phyloP scores from a whole-genome alignment of 768 basidiomycete genomes.

The Phaeotremella skinneri region DNA sequence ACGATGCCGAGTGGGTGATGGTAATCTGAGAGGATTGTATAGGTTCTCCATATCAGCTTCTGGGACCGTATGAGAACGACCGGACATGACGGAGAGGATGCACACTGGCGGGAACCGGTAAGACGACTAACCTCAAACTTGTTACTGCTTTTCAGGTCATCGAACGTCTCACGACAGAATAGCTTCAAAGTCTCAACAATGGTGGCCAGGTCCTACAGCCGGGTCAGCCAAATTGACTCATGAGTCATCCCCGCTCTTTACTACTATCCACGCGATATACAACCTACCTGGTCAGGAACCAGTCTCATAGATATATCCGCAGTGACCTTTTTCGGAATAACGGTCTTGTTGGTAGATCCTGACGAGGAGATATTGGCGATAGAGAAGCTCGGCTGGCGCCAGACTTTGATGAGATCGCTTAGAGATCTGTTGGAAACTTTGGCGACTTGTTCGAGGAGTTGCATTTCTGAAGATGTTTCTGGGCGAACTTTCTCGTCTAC shows the following conservation, averaged over 20 bases:
- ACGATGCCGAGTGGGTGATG: conserved; percentile 81
- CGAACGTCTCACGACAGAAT: conserved; percentile 64
- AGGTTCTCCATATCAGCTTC: not conserved
- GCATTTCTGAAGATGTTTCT: conserved; percentile 65
- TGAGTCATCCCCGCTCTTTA: too few species aligned
- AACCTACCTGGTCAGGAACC: conserved; percentile 75
- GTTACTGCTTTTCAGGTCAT: conserved; percentile 65
- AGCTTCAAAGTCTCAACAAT: conserved; percentile 64
- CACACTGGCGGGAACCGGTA: not conserved
- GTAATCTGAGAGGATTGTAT: conserved; percentile 58
- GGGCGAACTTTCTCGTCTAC: conserved; percentile 65
- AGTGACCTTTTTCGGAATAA: conserved; percentile 81
- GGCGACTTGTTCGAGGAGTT: conserved; percentile 68
- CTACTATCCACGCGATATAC: not conserved
- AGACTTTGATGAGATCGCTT: conserved; percentile 68
- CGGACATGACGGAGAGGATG: not conserved
- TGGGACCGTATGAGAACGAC: not conserved
- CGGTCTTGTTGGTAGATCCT: conserved; percentile 61
- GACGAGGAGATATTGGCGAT: conserved; percentile 81
- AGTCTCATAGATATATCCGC: conserved; percentile 85
- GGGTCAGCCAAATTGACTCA: not conserved
- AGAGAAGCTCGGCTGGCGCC: conserved; percentile 87
- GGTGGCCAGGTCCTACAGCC: conserved; percentile 58
- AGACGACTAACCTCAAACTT: conserved; percentile 61
- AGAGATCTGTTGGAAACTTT: conserved; percentile 67